Base-by-base conservation (phyloP, 768 basidiomycete species). In the Gloeophyllum trabeum region DNA sequence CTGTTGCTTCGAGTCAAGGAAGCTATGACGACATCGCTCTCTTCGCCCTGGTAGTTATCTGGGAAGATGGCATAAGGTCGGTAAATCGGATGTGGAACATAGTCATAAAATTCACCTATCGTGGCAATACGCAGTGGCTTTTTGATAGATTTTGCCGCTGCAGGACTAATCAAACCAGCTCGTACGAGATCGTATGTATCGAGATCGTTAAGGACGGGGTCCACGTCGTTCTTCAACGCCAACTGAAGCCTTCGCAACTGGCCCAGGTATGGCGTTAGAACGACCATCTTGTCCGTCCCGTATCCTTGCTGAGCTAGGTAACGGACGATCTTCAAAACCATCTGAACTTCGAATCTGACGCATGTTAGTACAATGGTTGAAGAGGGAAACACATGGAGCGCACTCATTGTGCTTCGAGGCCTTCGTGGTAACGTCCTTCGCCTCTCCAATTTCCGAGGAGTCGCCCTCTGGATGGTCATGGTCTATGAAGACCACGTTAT, bases 31-130 rank as follows among this genome's bases (percentile, higher is more conserved):
- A 85, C 76, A 39, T 83, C 71, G 24, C 76, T 75, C 54, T 84
- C 81, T 52, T 84, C 82, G 2, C 81, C 81, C 52, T 84, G 82
- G 46, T 82, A 85, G 49, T 84, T 85, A 49, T 84, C 82, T 82
- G 34, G 1, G 20, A 10, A 18, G 22, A 14, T 22, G 6, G 24
- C n/a, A 46, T 24, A 24, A n/a, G n/a, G 6, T 25, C 5, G 4
- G 6, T 5, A 12, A 35, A 6, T 37, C 16, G 19, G 14, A 12
- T 19, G 26, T n/a, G n/a, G n/a, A n/a, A n/a, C n/a, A n/a, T n/a
- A 19, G 21, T 14, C 20, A 19, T 44, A 35, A 13, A 22, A 46
- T 63, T 7, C 39, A 79, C 81, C 81, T 4, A 83, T 81, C 0
- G 81, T 83, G 0, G 78, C 73, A 1, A 84, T 54, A 1, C 77